Conservation (phyloP, 768 basidiomycete species). For the Gymnopilus junonius region DNA sequence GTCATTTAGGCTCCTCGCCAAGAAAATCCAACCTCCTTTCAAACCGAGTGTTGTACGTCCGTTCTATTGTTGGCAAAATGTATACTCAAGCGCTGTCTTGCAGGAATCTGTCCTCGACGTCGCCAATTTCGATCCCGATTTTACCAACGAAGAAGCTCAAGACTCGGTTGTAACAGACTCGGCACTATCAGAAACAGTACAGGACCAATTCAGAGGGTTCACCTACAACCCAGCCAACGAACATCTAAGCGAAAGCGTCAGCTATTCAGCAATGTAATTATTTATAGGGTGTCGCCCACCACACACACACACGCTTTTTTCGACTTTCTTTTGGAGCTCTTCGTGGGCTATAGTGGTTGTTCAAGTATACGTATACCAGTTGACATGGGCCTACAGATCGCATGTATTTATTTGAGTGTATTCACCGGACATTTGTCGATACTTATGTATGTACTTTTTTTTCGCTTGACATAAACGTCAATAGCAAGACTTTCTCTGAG, state of each 20-base stretch:
- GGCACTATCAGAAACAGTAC: slow-evolving; percentile 91
- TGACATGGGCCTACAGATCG: neutral
- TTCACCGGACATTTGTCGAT: slow-evolving; percentile 10
- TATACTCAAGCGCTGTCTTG: slow-evolving; percentile 8
- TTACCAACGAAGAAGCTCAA: slow-evolving; percentile 92
- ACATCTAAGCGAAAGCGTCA: slow-evolving; percentile 84
- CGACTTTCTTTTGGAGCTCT: neutral
- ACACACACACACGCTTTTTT: neutral
- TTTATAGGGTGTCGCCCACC: neutral
- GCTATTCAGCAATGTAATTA: slow-evolving; percentile 56
- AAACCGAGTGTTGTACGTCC: slow-evolving; percentile 90
- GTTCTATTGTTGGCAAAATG: neutral
- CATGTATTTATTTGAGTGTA: slow-evolving; percentile 15
- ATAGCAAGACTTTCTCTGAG: neutral
- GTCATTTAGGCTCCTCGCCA: slow-evolving; percentile 67
- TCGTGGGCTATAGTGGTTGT: neutral
- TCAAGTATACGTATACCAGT: slow-evolving; percentile 4
- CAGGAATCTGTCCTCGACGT: slow-evolving; percentile 93
- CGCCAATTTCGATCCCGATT: slow-evolving; percentile 97
- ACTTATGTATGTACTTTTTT: slow-evolving; percentile 16
- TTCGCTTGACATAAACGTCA: neutral
- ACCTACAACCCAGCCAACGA: slow-evolving; percentile 88
- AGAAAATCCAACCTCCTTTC: slow-evolving; percentile 97
- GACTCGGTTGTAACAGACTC: slow-evolving; percentile 97
- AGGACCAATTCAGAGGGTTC: slow-evolving; percentile 93